phyloP scores from a whole-genome alignment of 1,284 basidiomycete genomes.

The Pyrrhoderma noxium region DNA sequence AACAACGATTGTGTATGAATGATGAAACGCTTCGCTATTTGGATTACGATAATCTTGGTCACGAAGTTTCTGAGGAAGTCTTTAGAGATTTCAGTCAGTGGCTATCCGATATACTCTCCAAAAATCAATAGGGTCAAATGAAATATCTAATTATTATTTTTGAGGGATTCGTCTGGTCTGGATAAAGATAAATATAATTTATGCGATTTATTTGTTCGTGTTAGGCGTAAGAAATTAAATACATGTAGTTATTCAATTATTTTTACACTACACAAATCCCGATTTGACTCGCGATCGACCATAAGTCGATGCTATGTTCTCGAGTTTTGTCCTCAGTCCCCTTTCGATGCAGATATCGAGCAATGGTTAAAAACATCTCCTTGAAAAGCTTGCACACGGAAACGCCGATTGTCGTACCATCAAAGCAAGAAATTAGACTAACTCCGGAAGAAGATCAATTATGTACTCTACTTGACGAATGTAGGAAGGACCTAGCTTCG shows the following conservation, averaged over 20 bases:
- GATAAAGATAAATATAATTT: constrained; percentile 2
- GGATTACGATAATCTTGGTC: constrained; percentile 30
- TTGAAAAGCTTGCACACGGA: constrained; percentile 9
- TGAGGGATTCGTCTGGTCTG: not conserved
- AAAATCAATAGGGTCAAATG: not conserved
- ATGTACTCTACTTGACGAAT: constrained; percentile 65
- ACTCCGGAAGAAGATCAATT: constrained; percentile 51
- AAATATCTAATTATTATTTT: too few species aligned
- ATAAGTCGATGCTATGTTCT: constrained; percentile 8
- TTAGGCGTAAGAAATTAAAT: too few species aligned
- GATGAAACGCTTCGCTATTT: constrained; percentile 25
- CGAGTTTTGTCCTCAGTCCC: not conserved
- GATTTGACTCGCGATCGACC: not conserved
- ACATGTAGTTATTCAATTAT: too few species aligned
- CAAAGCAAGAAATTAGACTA: constrained; percentile 32
- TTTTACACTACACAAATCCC: too few species aligned
- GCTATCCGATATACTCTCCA: constrained; percentile 22
- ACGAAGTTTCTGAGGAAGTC: constrained; percentile 32
- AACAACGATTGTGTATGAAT: constrained; percentile 24
- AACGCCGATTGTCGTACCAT: constrained; percentile 9
- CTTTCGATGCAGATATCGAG: not conserved
- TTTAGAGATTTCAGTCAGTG: constrained; percentile 37
- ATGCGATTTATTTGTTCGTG: not conserved
- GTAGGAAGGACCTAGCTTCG: constrained; percentile 44
- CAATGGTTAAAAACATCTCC: constrained; percentile 9